A percentile compares a stretch with the other conserved stretches of the same genome.
Conservation (phyloP, 202 grass and related monocot genomes). For the Digitaria exilis region DNA sequence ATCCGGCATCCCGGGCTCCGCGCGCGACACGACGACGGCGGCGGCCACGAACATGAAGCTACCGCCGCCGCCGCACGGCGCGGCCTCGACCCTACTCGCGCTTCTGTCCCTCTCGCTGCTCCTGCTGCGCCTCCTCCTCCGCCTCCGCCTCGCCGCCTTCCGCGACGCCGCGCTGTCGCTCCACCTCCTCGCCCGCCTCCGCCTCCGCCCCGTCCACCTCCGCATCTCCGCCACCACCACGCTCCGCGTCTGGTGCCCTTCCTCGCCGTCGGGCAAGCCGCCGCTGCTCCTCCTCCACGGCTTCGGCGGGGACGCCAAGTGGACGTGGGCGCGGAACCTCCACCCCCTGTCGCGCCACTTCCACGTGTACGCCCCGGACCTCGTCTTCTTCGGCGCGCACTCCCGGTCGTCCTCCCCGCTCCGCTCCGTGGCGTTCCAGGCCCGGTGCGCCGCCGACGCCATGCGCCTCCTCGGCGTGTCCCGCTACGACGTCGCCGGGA, state of each 20-base stretch:
- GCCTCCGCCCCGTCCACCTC: conserved; percentile 46
- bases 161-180: conserved; percentile 66
- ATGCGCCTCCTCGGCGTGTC: conserved; percentile 67
- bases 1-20: too few species aligned
- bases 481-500: conserved; percentile 68
- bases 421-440: conserved; percentile 79
- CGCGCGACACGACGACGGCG: not conserved
- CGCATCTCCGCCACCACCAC: conserved; percentile 36
- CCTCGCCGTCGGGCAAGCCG: conserved; percentile 40
- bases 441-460: conserved; percentile 65
- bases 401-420: conserved; percentile 38
- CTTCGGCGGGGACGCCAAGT: conserved; percentile 86
- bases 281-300: conserved; percentile 54
- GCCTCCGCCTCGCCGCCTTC: conserved; percentile 68
- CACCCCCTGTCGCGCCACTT: conserved; percentile 45
- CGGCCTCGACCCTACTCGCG: conserved; percentile 4
- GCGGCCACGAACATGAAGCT: conserved; percentile 29
- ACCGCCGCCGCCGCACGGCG: conserved; percentile 9
- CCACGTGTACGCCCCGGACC: conserved; percentile 59
- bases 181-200: conserved; percentile 57
- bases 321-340: conserved; percentile 86
- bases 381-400: conserved; percentile 56
- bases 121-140: conserved; percentile 46
- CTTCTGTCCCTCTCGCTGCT: conserved; percentile 52
- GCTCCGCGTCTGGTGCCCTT: conserved; percentile 78